phyloP scores from a whole-genome alignment of 2,329 filamentous ascomycete genomes.

The Lojkania enalia region DNA sequence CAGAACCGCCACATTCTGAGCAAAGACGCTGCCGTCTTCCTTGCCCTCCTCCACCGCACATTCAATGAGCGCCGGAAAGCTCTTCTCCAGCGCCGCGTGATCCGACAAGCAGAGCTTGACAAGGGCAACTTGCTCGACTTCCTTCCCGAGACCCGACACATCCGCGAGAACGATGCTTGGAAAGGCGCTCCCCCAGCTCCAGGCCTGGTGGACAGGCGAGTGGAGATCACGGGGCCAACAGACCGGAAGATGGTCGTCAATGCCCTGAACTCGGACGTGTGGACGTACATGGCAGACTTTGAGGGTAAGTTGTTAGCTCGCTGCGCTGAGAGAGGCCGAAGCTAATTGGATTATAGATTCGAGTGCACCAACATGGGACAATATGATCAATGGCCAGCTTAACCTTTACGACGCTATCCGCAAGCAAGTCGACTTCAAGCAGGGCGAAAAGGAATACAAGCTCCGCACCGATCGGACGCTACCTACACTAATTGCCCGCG shows the following conservation, averaged over 20 bases:
- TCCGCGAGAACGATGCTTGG: constrained; percentile 93
- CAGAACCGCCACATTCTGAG: constrained; percentile 88
- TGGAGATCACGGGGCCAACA: constrained; percentile 96
- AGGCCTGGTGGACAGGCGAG: constrained; percentile 86
- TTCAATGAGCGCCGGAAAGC: constrained; percentile 89
- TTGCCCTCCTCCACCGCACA: constrained; percentile 90
- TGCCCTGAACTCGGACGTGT: constrained; percentile 91
- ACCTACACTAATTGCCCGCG: constrained; percentile 90
- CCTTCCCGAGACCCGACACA: constrained; percentile 91
- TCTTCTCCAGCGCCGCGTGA: constrained; percentile 81
- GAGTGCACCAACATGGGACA: constrained; percentile 95
- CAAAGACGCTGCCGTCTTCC: constrained; percentile 86
- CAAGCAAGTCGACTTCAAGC: constrained; percentile 93
- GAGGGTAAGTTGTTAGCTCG: constrained; percentile 76
- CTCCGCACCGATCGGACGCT: constrained; percentile 85
- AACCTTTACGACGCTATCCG: constrained; percentile 97
- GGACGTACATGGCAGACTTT: constrained; percentile 99
- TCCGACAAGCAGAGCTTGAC: constrained; percentile 91
- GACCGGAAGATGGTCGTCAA: constrained; percentile 99
- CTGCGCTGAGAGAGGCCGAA: background rate
- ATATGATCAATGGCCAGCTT: constrained; percentile 98
- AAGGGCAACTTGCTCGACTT: constrained; percentile 88
- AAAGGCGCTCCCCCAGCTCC: constrained; percentile 89
- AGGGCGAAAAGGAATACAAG: constrained; percentile 95
- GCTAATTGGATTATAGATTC: constrained; percentile 68